Conservation (phyloP, 2,329 filamentous ascomycete genomes). For the Sclerotinia minor region DNA sequence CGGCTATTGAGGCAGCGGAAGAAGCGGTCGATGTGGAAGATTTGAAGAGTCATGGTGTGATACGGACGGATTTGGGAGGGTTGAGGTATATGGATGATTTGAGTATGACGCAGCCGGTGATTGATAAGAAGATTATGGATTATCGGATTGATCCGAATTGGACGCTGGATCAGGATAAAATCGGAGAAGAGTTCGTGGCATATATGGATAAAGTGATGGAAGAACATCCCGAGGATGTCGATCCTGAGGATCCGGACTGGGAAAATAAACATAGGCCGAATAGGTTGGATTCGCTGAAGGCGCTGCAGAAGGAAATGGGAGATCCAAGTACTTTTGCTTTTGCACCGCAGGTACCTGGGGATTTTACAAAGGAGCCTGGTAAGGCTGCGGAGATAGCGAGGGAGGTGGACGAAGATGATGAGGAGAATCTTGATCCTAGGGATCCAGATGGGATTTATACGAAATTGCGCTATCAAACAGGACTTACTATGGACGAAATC, state of each 20-base stretch:
- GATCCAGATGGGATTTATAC: slow-evolving; percentile 42
- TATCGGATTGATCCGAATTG: slow-evolving; percentile 39
- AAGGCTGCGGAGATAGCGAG: slow-evolving; percentile 17
- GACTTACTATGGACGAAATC: slow-evolving; percentile 55
- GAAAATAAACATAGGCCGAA: slow-evolving; percentile 27
- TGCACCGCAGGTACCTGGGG: slow-evolving; percentile 37
- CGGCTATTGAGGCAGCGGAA: slow-evolving; percentile 80
- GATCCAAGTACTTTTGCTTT: slow-evolving; percentile 26
- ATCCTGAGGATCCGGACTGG: slow-evolving; percentile 27
- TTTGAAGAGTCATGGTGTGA: slow-evolving; percentile 68
- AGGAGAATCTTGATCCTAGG: slow-evolving; percentile 35
- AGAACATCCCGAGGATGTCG: slow-evolving; percentile 28
- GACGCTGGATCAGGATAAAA: slow-evolving; percentile 60
- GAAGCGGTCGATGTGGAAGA: slow-evolving; percentile 72
- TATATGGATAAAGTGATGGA: slow-evolving; percentile 40
- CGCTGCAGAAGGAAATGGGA: slow-evolving; percentile 33
- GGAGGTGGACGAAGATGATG: slow-evolving; percentile 29
- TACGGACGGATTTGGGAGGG: slow-evolving; percentile 70
- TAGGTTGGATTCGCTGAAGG: slow-evolving; percentile 32
- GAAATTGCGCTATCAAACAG: slow-evolving; percentile 50
- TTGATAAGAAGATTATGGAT: slow-evolving; percentile 65
- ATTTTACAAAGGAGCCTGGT: slow-evolving; percentile 28
- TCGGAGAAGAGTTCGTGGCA: slow-evolving; percentile 57
- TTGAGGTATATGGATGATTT: slow-evolving; percentile 83
- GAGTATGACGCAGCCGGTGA: slow-evolving; percentile 69